Evolutionary conservation across 306 rosid species (phyloP), one percentile per base, ranked within the genome.

Genomic region (Cucurbita argyrosperma): DNA sequence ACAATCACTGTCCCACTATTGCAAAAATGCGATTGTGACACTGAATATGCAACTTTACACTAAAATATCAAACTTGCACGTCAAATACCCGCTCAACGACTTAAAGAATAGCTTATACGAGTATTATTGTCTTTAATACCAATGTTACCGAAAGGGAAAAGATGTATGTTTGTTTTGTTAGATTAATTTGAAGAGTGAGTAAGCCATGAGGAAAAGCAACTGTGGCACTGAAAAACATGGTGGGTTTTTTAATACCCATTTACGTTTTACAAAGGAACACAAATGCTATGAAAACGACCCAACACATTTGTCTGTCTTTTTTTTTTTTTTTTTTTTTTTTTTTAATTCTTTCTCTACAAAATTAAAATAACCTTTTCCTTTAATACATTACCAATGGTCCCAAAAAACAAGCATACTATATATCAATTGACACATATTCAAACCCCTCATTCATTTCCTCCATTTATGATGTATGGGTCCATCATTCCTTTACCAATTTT

Each of bases 161-260:
- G 10, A 56, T 0, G 1, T 2, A 3, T 7, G 2, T 8, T 30
- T 51, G 0, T 18, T 60, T 30, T 30, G 35, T 30, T 30, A 30
- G 35, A 30, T 30, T 30, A 30, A 30, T 30, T 30, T 18, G 37
- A 66, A 45, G 57, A 10, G 65, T 89, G 97, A 92, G 81, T 83
- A 85, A 52, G 78, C 80, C 80, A 65, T 62, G 77, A 80, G 78
- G 55, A 81, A 82, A 82, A 80, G 79, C 87, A 88, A 87, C 95
- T 84, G 80, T 85, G 95, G 95, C 97, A 92, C 97, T 92, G 97
- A 92, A 92, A 92, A 90, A 85, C 95, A 92, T 90, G 96, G 70
- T 39, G 49, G 18, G 26, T 68, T 77, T 74, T 14, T 57, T 50
- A 46, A 73, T 79, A 51, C 74, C 78, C 82, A 78, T 83, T 88